These are phyloP conservation scores for Calycina herbarum DNA, from an alignment of 2,329 filamentous ascomycete genomes.

Conservation along the genomic window DNA sequence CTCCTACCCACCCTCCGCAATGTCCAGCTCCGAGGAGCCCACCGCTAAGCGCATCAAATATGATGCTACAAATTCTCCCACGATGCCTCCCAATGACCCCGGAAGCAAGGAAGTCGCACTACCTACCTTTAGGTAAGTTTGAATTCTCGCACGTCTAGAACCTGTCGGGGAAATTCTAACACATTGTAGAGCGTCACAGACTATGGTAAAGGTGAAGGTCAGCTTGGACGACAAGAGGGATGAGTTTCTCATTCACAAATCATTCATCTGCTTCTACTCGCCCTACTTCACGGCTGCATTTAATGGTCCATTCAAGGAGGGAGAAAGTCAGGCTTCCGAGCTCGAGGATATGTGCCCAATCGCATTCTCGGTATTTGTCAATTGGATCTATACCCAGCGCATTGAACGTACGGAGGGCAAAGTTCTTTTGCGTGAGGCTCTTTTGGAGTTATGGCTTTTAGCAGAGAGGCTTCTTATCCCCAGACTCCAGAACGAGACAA, in stretches of 20 bases:
- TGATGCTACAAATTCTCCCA: neutral
- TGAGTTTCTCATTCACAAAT: constrained; percentile 1
- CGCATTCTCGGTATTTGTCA: neutral
- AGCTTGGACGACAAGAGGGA: neutral
- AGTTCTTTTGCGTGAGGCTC: neutral
- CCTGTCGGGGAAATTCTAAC: neutral
- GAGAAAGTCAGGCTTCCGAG: neutral
- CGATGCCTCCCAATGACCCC: neutral
- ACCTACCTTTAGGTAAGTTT: neutral
- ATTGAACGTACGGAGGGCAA: neutral
- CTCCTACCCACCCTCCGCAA: too few species aligned
- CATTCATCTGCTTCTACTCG: constrained; percentile 10
- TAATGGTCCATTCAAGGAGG: constrained; percentile 3
- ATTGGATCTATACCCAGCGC: constrained; percentile 6
- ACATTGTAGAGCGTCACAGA: neutral
- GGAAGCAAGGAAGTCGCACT: too few species aligned
- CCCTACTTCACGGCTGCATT: constrained; percentile 3
- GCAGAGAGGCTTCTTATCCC: neutral
- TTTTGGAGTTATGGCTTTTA: constrained; percentile 3
- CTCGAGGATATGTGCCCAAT: neutral
- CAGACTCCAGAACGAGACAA: neutral
- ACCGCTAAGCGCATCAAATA: neutral
- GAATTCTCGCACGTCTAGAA: neutral
- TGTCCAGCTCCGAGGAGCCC: too few species aligned
- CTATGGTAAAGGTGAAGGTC: constrained; percentile 1